Conservation (phyloP, 1,284 basidiomycete species). For the Porphyrellus sp. region DNA sequence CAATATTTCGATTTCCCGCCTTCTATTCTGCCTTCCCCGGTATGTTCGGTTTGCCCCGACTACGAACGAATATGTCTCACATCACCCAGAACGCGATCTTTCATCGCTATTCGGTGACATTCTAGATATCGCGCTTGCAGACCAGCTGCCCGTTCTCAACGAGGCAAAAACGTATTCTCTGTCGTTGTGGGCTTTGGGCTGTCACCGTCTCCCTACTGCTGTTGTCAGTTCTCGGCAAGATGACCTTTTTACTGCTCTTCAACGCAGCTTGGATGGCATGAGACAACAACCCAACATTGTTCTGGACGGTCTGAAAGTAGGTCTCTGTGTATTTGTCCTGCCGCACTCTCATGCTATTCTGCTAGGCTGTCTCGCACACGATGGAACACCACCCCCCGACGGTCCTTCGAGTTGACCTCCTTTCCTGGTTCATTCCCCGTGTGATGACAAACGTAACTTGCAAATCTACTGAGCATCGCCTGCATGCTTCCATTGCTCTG, state of each 20-base stretch:
- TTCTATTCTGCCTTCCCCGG: slow-evolving; percentile 48
- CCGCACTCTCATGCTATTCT: slow-evolving; percentile 3
- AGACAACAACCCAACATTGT: slow-evolving; percentile 3
- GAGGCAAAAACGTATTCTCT: slow-evolving; percentile 46
- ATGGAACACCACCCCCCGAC: slow-evolving; percentile 32
- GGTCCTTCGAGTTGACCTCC: slow-evolving; percentile 36
- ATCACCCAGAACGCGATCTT: slow-evolving; percentile 35
- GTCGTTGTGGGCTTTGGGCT: slow-evolving; percentile 47
- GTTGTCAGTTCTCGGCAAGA: slow-evolving; percentile 34
- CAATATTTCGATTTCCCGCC: slow-evolving; percentile 44
- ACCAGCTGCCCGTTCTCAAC: slow-evolving; percentile 40
- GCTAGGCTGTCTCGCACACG: slow-evolving; percentile 43
- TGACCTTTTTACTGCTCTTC: slow-evolving; percentile 35
- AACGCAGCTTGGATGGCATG: slow-evolving; percentile 30
- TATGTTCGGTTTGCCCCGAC: slow-evolving; percentile 40
- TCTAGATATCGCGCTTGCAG: slow-evolving; percentile 35
- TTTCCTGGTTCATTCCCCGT: slow-evolving; percentile 37
- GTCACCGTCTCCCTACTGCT: slow-evolving; percentile 43
- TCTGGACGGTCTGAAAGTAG: slow-evolving; percentile 46
- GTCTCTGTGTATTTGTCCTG: neutral
- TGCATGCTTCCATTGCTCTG: slow-evolving; percentile 41
- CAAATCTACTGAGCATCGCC: slow-evolving; percentile 35
- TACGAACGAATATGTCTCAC: slow-evolving; percentile 1
- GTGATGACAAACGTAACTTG: slow-evolving; percentile 39
- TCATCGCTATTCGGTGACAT: slow-evolving; percentile 40